phyloP scores from a whole-genome alignment of 139 green algal genomes.

The Chara braunii region DNA sequence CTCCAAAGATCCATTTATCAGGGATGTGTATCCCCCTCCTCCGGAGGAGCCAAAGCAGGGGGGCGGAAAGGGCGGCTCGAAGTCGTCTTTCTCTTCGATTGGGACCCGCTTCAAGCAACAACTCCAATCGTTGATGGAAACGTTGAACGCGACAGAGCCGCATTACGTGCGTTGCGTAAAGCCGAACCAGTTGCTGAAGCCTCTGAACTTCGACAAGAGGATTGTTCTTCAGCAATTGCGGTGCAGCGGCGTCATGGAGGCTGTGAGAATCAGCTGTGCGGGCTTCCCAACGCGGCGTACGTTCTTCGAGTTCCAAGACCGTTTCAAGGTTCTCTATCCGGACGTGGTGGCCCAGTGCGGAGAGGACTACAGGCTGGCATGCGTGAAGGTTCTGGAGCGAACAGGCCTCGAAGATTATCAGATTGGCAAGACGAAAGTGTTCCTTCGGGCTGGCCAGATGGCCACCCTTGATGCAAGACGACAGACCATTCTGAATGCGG shows the following conservation, averaged over 20 bases:
- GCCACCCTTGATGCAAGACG: slow-evolving; percentile 16
- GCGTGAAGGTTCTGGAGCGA: not conserved
- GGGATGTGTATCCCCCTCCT: slow-evolving; percentile 50
- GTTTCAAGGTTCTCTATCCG: not conserved
- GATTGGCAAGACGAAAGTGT: slow-evolving; percentile 74
- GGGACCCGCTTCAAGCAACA: slow-evolving; percentile 55
- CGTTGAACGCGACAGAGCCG: slow-evolving; percentile 80
- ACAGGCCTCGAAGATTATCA: slow-evolving; percentile 47
- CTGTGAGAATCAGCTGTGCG: slow-evolving; percentile 86
- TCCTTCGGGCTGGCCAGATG: slow-evolving; percentile 73
- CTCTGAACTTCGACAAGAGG: slow-evolving; percentile 74
- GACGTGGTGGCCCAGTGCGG: not conserved
- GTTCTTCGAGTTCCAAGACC: slow-evolving; percentile 39
- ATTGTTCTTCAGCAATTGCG: slow-evolving; percentile 92
- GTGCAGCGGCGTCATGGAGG: slow-evolving; percentile 93
- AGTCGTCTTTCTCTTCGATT: not conserved
- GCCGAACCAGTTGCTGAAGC: slow-evolving; percentile 71
- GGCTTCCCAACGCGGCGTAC: slow-evolving; percentile 80
- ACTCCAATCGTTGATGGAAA: slow-evolving; percentile 81
- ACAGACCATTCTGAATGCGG: not conserved
- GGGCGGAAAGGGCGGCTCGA: not conserved
- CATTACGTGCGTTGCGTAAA: slow-evolving; percentile 99
- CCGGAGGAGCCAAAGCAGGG: not conserved
- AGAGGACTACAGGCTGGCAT: not conserved
- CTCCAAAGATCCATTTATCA: slow-evolving; percentile 53